Base-by-base conservation (phyloP, 345 rosid genomes). In the Capsella bursapastoris region DNA sequence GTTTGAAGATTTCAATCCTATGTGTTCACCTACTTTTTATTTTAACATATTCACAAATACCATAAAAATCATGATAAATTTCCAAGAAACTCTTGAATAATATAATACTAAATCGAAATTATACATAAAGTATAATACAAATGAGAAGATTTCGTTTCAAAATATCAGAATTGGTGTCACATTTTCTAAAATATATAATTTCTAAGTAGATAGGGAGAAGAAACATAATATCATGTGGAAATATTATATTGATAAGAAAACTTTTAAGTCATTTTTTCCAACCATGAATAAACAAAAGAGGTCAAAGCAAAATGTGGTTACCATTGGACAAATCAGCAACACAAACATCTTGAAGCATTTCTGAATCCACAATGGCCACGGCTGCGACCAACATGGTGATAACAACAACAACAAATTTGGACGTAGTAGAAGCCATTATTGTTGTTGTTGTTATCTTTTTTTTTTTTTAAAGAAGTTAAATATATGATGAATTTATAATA, bases 281-380 rank as follows among this genome's bases (percentile, higher is more conserved):
- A 57, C 14, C 14, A 74, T 38, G 35, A 37, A 66, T 27, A 14
- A n/a, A 57, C 32, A 13, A 64, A 64, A 57, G 5, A 64, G 5
- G 38, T 5, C 1, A 28, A 57, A 35, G 15, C 6, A 37, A 41
- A 57, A 51, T 29, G 14, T 58, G 11, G 11, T 12, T 75, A 85
- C 93, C 83, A 48, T 84, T 81, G 58, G 81, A 57, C 55, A 82
- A 82, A 76, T 93, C 91, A 52, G 98, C 98, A 68, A 90, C 98
- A 60, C 98, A 93, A 70, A 90, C 67, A 78, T 93, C 98, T 76
- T 93, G 98, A 43, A 93, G 96, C 78, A 75, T 40, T 64, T 90
- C 84, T 15, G 91, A 85, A 62, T 90, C 97, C 13, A 86, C 89
- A 8, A 68, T 5, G 27, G 79, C 74, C 38, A 75, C 3, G 59